Evolutionary conservation across 1,139 yeast species (phyloP).

Genomic region (Taphrina populina): DNA sequence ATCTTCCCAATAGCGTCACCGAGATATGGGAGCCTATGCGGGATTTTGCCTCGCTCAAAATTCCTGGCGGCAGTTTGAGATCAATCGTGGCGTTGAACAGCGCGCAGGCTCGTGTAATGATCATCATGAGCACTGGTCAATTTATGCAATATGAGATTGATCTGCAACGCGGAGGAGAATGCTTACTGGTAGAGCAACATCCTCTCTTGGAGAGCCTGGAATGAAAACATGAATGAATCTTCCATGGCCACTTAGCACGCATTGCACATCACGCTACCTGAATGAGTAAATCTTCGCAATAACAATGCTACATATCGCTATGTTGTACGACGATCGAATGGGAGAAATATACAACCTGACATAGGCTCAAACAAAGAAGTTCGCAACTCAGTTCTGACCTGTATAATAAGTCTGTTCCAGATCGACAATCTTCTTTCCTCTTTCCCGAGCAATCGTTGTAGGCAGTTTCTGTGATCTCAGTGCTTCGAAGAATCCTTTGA

Average conservation of each 20-base stretch:
- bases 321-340: too few relatives aligned
- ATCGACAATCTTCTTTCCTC: constrained; percentile 95
- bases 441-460: constrained; percentile 82
- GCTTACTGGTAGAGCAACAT: constrained; percentile 73
- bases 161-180: constrained; percentile 90
- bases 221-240: background rate
- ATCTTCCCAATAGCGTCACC: constrained; percentile 76
- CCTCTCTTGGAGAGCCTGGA: constrained; percentile 23
- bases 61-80: constrained; percentile 54
- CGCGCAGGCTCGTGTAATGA: constrained; percentile 64
- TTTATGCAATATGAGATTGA: constrained; percentile 84
- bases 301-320: too few relatives aligned
- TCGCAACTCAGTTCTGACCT: too few relatives aligned
- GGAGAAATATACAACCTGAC: too few relatives aligned
- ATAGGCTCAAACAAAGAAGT: too few relatives aligned
- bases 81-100: constrained; percentile 48
- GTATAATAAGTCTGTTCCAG: constrained; percentile 76
- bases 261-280: too few relatives aligned
- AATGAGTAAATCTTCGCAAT: too few relatives aligned
- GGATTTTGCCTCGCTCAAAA: constrained; percentile 88
- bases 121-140: constrained; percentile 82
- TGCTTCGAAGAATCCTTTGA: constrained; percentile 87
- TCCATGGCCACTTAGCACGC: background rate
- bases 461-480: constrained; percentile 71
- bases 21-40: constrained; percentile 82